A percentile compares a stretch with the other conserved stretches of the same genome.
Conservation (phyloP, 257 asterid genomes). For the Nicotiana undulata region DNA sequence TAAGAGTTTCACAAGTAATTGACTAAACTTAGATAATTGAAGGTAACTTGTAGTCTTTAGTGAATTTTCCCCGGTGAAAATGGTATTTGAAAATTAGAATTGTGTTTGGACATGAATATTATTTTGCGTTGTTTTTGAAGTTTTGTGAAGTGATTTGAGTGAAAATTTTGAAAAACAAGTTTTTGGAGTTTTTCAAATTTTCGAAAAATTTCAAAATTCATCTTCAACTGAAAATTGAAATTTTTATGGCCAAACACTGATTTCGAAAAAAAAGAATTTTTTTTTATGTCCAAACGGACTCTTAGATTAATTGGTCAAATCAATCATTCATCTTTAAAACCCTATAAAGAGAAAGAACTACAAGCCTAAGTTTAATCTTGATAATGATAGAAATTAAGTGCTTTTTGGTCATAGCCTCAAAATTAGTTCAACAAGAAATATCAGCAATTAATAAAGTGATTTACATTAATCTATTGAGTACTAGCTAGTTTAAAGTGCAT, state of each 20-base stretch:
- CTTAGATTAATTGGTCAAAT: neutral
- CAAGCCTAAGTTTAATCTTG: neutral
- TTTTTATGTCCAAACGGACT: too few relatives aligned
- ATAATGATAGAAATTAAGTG: neutral
- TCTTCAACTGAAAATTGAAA: too few relatives aligned
- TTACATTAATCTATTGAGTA: neutral
- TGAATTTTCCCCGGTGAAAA: too few relatives aligned
- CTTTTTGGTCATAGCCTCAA: neutral
- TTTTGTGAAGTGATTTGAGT: too few relatives aligned
- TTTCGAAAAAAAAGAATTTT: too few relatives aligned
- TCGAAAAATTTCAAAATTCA: too few relatives aligned
- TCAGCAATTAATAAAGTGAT: neutral
- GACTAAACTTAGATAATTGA: neutral
- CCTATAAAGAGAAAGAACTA: neutral
- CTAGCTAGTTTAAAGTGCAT: neutral
- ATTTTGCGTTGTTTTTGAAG: too few relatives aligned
- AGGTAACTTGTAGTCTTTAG: neutral
- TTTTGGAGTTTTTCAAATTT: too few relatives aligned
- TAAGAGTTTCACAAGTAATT: neutral
- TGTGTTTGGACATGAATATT: too few relatives aligned
- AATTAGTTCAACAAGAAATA: constrained; percentile 2
- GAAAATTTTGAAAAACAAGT: too few relatives aligned
- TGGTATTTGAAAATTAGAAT: too few relatives aligned
- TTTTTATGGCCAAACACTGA: too few relatives aligned
- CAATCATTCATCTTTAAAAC: neutral